These are phyloP conservation scores for Polyplosphaeria fusca DNA, from an alignment of 495 filamentous ascomycete species.

Conservation along the genomic window DNA sequence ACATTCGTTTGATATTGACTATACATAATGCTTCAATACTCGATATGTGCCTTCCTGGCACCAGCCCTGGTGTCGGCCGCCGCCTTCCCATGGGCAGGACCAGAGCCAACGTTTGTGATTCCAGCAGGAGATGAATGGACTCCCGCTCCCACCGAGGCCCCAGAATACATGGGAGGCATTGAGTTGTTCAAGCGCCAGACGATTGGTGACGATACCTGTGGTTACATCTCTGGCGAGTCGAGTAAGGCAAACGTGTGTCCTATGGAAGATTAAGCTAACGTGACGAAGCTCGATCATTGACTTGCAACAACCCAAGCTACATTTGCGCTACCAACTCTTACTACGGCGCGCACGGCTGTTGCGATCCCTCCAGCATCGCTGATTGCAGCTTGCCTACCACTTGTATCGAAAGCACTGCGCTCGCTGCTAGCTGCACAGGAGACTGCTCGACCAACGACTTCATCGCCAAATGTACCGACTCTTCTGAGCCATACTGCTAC, in stretches of 20 bases:
- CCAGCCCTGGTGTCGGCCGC: slow-evolving; percentile 24
- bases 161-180: slow-evolving; percentile 9
- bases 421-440: slow-evolving; percentile 27
- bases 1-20: neutral
- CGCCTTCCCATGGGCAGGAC: slow-evolving; percentile 27
- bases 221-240: slow-evolving; percentile 19
- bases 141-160: slow-evolving; percentile 27
- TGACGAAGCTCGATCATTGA: slow-evolving; percentile 18
- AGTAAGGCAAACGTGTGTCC: slow-evolving; percentile 2
- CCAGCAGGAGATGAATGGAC: slow-evolving; percentile 27
- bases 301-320: slow-evolving; percentile 23
- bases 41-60: slow-evolving; percentile 30
- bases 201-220: slow-evolving; percentile 25
- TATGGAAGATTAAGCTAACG: slow-evolving; percentile 7
- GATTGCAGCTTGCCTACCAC: slow-evolving; percentile 25
- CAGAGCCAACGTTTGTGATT: slow-evolving; percentile 22
- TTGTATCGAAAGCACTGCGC: slow-evolving; percentile 23
- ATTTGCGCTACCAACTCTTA: slow-evolving; percentile 30
- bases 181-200: slow-evolving; percentile 26
- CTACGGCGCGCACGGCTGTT: slow-evolving; percentile 33
- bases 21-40: slow-evolving; percentile 21
- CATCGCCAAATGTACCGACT: slow-evolving; percentile 29
- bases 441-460: slow-evolving; percentile 23
- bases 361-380: slow-evolving; percentile 13
- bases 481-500: slow-evolving; percentile 22